These are phyloP conservation scores for Chytriomyces hyalinus DNA, from an alignment of 192 early-diverging fungal species.

Conservation along the genomic window DNA sequence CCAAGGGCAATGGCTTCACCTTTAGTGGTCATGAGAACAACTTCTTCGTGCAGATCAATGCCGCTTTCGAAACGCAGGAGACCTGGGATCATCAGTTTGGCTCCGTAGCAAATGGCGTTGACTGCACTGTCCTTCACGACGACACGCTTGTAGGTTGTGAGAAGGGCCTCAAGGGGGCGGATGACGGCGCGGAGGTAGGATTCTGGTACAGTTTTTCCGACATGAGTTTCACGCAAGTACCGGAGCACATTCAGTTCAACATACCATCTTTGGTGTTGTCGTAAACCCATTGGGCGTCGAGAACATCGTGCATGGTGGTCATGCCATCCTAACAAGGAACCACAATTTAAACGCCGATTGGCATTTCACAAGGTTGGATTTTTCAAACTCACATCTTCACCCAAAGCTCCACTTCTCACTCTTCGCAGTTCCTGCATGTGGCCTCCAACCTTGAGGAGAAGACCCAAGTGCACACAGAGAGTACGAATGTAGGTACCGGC, in stretches of 20 bases:
- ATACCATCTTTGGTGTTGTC: conserved; percentile 92
- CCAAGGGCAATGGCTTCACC: conserved; percentile 99
- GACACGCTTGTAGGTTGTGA: conserved; percentile 94
- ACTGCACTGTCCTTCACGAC: conserved; percentile 99
- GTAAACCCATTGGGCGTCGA: conserved; percentile 98
- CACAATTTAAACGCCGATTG: conserved; percentile 2
- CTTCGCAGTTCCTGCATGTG: conserved; percentile 99
- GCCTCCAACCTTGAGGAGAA: conserved; percentile 92
- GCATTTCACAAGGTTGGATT: background rate
- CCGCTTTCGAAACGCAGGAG: conserved; percentile 93
- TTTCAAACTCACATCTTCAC: conserved; percentile 71
- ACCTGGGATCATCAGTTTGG: conserved; percentile 98
- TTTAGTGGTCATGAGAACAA: conserved; percentile 99
- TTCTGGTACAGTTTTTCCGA: conserved; percentile 54
- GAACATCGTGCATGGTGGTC: conserved; percentile 97
- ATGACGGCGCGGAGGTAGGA: conserved; percentile 93
- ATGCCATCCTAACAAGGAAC: conserved; percentile 73
- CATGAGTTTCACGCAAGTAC: conserved; percentile 6
- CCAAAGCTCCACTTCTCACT: conserved; percentile 89
- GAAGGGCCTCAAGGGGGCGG: conserved; percentile 91
- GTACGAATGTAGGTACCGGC: conserved; percentile 99
- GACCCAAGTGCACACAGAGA: conserved; percentile 97
- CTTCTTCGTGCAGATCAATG: conserved; percentile 95
- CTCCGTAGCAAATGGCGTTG: conserved; percentile 99
- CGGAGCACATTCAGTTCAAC: background rate